phyloP scores from a whole-genome alignment of 1,284 basidiomycete species.

The Ceratobasidium sp. region DNA sequence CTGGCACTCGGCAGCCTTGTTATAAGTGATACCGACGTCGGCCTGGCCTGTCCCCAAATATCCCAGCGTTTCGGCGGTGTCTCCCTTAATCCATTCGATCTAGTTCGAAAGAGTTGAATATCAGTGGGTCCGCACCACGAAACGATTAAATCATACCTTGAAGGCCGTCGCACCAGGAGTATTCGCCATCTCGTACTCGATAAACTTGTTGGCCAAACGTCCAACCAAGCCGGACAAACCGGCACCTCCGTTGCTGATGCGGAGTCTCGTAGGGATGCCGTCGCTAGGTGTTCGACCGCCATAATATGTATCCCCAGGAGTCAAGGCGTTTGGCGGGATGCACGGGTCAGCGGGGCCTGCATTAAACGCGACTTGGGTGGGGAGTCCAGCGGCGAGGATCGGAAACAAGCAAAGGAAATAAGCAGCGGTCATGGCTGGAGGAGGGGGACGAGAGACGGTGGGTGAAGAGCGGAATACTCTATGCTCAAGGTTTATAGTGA shows the following conservation, averaged over 20 bases:
- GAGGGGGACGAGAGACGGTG: not conserved
- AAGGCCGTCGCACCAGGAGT: constrained; percentile 54
- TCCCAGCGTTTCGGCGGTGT: constrained; percentile 61
- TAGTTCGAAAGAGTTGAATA: constrained; percentile 47
- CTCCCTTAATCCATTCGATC: constrained; percentile 64
- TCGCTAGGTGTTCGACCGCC: not conserved
- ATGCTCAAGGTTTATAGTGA: not conserved
- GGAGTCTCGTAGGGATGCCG: constrained; percentile 53
- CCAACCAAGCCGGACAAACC: constrained; percentile 62
- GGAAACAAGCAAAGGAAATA: not conserved
- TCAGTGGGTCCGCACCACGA: not conserved
- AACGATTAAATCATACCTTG: constrained; percentile 51
- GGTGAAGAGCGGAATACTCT: not conserved
- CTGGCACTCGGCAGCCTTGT: constrained; percentile 61
- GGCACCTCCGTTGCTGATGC: constrained; percentile 63
- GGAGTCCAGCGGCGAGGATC: constrained; percentile 16
- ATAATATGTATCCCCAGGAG: constrained; percentile 7
- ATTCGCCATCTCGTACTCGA: constrained; percentile 55
- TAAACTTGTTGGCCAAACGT: constrained; percentile 61
- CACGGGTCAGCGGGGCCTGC: not conserved
- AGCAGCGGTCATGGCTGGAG: constrained; percentile 5
- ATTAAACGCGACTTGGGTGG: not conserved
- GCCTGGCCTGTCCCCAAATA: constrained; percentile 57
- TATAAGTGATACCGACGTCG: constrained; percentile 64
- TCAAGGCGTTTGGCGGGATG: not conserved